Evolutionary conservation across 768 basidiomycete species (phyloP).

Genomic region (Rhizopogon rudus): DNA sequence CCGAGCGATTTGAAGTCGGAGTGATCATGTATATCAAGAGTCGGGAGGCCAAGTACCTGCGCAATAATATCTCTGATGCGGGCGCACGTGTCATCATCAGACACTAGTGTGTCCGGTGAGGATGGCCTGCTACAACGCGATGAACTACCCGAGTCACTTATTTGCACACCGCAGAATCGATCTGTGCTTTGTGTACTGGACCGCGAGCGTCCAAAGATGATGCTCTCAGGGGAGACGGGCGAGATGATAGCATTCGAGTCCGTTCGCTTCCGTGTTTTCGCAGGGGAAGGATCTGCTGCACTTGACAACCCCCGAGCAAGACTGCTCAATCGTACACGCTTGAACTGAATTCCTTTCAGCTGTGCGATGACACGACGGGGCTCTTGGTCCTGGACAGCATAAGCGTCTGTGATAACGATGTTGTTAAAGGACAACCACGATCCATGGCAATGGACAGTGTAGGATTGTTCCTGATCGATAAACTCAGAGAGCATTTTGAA

Average conservation of each 20-base stretch:
- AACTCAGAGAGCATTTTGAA: conserved; percentile 42
- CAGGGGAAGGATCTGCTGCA: conserved; percentile 18
- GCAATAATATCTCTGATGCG: conserved; percentile 38
- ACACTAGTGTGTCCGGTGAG: conserved; percentile 37
- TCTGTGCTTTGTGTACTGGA: conserved; percentile 18
- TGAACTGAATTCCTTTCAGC: conserved; percentile 55
- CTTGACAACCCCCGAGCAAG: conserved; percentile 42
- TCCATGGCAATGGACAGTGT: conserved; percentile 48
- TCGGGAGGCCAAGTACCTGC: conserved; percentile 34
- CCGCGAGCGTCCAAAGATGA: conserved; percentile 25
- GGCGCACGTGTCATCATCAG: conserved; percentile 16
- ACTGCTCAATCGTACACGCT: conserved; percentile 44
- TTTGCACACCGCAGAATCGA: conserved; percentile 4
- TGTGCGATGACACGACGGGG: conserved; percentile 45
- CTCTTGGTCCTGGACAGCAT: conserved; percentile 38
- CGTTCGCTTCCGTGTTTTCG: conserved; percentile 14
- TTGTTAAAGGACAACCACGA: conserved; percentile 38
- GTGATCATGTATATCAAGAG: conserved; percentile 35
- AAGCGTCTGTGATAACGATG: conserved; percentile 46
- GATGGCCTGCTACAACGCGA: conserved; percentile 15
- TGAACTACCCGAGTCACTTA: conserved; percentile 3
- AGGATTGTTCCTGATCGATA: conserved; percentile 36
- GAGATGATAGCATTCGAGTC: conserved; percentile 23
- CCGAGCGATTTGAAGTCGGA: conserved; percentile 47
- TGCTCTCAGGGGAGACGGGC: conserved; percentile 18